These are phyloP conservation scores for Schizosaccharomyces octosporus DNA, from an alignment of 805 yeast genomes.

Conservation along the genomic window DNA sequence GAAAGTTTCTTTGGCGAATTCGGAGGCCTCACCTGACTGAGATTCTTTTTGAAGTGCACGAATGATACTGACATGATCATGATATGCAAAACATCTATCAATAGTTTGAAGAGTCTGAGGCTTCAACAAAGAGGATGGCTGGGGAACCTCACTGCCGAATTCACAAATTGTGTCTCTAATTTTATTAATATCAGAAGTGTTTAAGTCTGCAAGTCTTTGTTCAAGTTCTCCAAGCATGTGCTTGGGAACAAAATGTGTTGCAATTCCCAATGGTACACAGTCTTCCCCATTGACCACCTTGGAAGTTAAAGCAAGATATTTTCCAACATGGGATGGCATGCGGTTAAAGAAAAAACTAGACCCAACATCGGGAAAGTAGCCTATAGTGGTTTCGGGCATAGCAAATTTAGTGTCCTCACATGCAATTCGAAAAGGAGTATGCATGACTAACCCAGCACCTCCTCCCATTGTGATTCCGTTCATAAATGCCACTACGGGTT, in stretches of 20 bases:
- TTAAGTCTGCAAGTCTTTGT: conserved; percentile 39
- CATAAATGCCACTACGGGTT: conserved; percentile 67
- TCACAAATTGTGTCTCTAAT: conserved; percentile 2
- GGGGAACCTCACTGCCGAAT: neutral
- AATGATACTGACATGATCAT: conserved; percentile 20
- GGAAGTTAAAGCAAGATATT: conserved; percentile 70
- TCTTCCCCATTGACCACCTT: conserved; percentile 54
- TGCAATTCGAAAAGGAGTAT: conserved; percentile 80
- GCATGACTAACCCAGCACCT: conserved; percentile 79
- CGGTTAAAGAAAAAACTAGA: conserved; percentile 71
- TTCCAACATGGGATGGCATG: conserved; percentile 59
- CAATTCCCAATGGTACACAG: conserved; percentile 59
- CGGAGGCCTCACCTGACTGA: conserved; percentile 30
- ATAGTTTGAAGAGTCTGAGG: conserved; percentile 18
- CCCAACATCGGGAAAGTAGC: conserved; percentile 91
- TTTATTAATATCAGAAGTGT: conserved; percentile 7
- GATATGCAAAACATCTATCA: conserved; percentile 9
- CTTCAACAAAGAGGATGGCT: conserved; percentile 5
- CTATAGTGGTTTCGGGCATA: conserved; percentile 96
- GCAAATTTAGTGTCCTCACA: conserved; percentile 77
- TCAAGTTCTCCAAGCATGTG: conserved; percentile 36
- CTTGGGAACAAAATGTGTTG: conserved; percentile 69
- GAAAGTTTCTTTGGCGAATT: conserved; percentile 38
- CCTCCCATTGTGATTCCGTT: conserved; percentile 94
- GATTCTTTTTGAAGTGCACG: conserved; percentile 57